Evolutionary conservation across 768 basidiomycete species (phyloP).

Genomic region (Suillus spraguei): DNA sequence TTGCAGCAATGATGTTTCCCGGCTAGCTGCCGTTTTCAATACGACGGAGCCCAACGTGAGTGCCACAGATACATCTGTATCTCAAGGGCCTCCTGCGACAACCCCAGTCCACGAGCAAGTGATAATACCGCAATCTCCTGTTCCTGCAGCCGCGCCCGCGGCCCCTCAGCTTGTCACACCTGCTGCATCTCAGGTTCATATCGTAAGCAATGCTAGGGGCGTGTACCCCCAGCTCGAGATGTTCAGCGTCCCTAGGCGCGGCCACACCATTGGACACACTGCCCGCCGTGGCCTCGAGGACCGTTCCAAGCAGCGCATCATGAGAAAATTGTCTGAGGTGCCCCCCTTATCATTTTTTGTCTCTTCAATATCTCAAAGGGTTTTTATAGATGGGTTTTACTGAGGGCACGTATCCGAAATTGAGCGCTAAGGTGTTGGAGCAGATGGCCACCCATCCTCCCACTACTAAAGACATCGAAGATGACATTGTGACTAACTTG

Average conservation of each 20-base stretch:
- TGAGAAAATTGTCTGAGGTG: constrained; percentile 56
- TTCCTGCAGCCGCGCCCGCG: constrained; percentile 19
- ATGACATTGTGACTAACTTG: constrained; percentile 64
- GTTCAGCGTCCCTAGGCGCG: constrained; percentile 53
- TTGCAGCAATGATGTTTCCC: constrained; percentile 24
- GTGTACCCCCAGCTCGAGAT: constrained; percentile 66
- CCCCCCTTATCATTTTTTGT: constrained; percentile 42
- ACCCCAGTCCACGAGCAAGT: constrained; percentile 16
- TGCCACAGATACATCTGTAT: constrained; percentile 2
- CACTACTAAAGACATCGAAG: constrained; percentile 59
- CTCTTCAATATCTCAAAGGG: constrained; percentile 13
- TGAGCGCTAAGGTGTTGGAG: constrained; percentile 51
- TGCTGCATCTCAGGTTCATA: constrained; percentile 36
- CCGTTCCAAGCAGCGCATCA: constrained; percentile 48
- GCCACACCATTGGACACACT: constrained; percentile 34
- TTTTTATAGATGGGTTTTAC: constrained; percentile 73
- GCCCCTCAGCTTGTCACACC: constrained; percentile 14
- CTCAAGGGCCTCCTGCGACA: constrained; percentile 7
- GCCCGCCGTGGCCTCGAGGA: constrained; percentile 19
- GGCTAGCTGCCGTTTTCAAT: constrained; percentile 23
- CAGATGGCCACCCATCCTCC: constrained; percentile 45
- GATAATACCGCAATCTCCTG: constrained; percentile 12
- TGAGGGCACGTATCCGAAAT: constrained; percentile 52
- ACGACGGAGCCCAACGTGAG: constrained; percentile 10
- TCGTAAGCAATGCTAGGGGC: constrained; percentile 65